phyloP scores from a whole-genome alignment of 1,284 basidiomycete genomes.

The Cryptococcus deneoformans region DNA sequence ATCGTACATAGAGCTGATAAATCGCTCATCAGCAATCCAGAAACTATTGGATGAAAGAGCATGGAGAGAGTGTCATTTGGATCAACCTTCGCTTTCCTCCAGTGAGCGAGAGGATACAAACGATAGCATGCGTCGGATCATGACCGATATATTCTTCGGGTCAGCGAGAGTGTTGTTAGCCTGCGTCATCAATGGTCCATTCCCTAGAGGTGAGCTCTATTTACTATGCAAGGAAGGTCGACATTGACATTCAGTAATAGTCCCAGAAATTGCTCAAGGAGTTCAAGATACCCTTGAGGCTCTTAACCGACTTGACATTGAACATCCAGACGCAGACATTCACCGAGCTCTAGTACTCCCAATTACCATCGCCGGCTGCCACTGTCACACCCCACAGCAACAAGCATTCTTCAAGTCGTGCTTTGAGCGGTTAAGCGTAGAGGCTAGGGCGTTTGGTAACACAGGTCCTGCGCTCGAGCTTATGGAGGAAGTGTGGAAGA shows the following conservation, averaged over 20 bases:
- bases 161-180: constrained; percentile 21
- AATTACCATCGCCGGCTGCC: constrained; percentile 25
- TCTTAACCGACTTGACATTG: constrained; percentile 51
- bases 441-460: constrained; percentile 58
- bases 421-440: constrained; percentile 54
- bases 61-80: constrained; percentile 16
- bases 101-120: not conserved
- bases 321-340: constrained; percentile 52
- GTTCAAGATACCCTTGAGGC: constrained; percentile 50
- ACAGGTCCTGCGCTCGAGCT: constrained; percentile 58
- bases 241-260: not conserved
- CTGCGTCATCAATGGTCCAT: constrained; percentile 20
- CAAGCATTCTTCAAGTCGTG: constrained; percentile 54
- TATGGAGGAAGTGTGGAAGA: constrained; percentile 61
- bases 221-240: not conserved
- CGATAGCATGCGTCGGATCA: constrained; percentile 4
- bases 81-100: not conserved
- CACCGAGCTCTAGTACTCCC: constrained; percentile 64
- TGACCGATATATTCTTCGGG: constrained; percentile 24
- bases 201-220: constrained; percentile 18
- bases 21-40: constrained; percentile 58
- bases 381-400: constrained; percentile 35
- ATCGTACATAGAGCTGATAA: constrained; percentile 57
- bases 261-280: constrained; percentile 25
- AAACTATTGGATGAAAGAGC: constrained; percentile 27